Base-by-base conservation (phyloP, 352 stramenopile genomes). In the Globisporangium irregulare region DNA sequence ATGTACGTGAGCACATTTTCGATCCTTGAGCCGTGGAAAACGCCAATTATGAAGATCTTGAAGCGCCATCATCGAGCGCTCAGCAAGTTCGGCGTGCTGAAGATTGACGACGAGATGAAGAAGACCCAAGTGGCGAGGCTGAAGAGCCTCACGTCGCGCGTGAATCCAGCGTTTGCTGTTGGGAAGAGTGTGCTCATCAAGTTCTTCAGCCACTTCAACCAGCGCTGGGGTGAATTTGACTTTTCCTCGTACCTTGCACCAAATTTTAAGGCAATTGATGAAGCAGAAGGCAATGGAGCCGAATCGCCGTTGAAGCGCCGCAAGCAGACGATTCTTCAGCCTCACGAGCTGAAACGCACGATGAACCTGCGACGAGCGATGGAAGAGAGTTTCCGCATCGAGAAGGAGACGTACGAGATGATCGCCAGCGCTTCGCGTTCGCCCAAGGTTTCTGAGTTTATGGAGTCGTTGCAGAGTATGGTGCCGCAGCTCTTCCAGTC, bases 131-230 rank as follows among this genome's bases (percentile, higher is more conserved):
- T 86, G 15, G 76, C 78, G 0, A 81, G 72, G 58, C 62, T 93
- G 60, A 86, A 80, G 34, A 86, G 72, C 53, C 68, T 93, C 24
- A 96, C 88, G 9, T 87, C 86, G 29, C 83, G 86, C 15, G 85
- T 87, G 9, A 96, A 96, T 48, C 88, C 88, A 27, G 85, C 85
- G 32, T 93, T 94, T 69, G 82, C 78, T 0, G 67, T 96, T 24
- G 83, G 81, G 20, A 79, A 82, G 38, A 74, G 68, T 24, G 32
- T 89, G 20, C 60, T 94, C 20, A 64, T 96, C 36, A 96, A 96
- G 66, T 93, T 93, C 34, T 94, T 92, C 67, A 96, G 88, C 48
- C 77, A 92, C 62, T 90, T 87, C 67, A 96, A 96, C 58, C 73
- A 91, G 56, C 82, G 87, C 20, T 96, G 87, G 86, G 79, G 85